Evolutionary conservation across 345 rosid genomes (phyloP), one percentile per base, ranked within the genome.

Genomic region (Pelargonium nanum): DNA sequence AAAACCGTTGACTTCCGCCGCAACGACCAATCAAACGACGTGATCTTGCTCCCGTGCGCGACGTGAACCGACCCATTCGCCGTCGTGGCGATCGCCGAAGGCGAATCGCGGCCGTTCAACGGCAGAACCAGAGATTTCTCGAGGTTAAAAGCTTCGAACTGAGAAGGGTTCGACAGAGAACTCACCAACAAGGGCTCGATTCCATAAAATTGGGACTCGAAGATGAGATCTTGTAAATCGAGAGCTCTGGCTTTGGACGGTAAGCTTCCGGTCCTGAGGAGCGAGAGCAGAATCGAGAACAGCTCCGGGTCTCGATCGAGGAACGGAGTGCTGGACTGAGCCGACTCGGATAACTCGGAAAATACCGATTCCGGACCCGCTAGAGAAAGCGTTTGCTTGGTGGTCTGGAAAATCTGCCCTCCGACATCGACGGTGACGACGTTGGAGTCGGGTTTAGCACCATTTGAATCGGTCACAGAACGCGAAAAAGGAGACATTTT

Each of bases 11-110:
- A 76, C 67, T 86, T 93, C 59, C 74, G 81, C 24, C 70, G 60
- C 64, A 90, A 24, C 9, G 95, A 84, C 97, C 97, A 89, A 63
- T 87, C 99, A n/a, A 85, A 93, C 2, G 96, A 80, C 0, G 96
- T 86, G 70, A 90, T 90, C 67, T 88, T 85, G 82, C 95, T 83
- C 0, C 99, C 99, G 69, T 90, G 95, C 4, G 92, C 75, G 4
- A 87, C 99, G 56, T 81, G 96, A 40, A 89, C 65, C 4, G 90
- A 75, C 54, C 97, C 96, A 4, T 50, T 28, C 30, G 78, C 72
- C 30, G 89, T 70, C 5, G 97, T 65, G 12, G 87, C 60, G 9
- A 84, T 63, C 19, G 85, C 44, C 0, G 99, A 89, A 1, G 89
- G 85, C 2, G 79, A 72, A 61, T 84, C 94, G 2, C 96, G 85